Evolutionary conservation across 1,139 yeast species (phyloP).

Genomic region (Sugiyamaella pinicola): DNA sequence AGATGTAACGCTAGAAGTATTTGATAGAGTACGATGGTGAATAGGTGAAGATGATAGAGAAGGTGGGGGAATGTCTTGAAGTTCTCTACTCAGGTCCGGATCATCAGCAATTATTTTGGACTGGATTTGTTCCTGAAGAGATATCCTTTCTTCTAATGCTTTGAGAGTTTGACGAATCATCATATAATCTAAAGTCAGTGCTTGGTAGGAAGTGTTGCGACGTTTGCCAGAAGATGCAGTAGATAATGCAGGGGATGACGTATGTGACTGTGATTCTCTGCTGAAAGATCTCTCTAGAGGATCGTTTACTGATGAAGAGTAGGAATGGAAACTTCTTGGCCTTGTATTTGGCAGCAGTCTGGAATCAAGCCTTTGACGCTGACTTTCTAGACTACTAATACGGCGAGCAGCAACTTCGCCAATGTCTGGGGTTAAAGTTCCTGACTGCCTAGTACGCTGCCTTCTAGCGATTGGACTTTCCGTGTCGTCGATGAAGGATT

Average conservation of each 20-base stretch:
- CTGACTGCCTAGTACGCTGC: conserved; percentile 19
- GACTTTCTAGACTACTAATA: conserved; percentile 18
- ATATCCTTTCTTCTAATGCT: conserved; percentile 29
- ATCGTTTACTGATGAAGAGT: conserved; percentile 2
- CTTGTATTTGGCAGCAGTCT: conserved; percentile 4
- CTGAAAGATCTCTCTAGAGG: background rate
- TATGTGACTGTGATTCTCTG: background rate
- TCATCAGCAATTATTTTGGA: conserved; percentile 19
- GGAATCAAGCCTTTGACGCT: conserved; percentile 16
- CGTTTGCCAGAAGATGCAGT: conserved; percentile 6
- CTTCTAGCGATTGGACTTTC: conserved; percentile 26
- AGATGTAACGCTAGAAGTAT: conserved; percentile 1
- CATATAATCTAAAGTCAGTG: conserved; percentile 31
- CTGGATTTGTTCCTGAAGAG: conserved; percentile 28
- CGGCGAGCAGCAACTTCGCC: conserved; percentile 19
- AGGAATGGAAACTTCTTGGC: conserved; percentile 18
- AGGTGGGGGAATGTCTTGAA: background rate
- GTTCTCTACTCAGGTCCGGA: conserved; percentile 7
- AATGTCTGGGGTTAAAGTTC: conserved; percentile 20
- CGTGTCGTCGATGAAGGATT: conserved; percentile 13
- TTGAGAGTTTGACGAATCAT: conserved; percentile 29
- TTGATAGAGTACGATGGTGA: background rate
- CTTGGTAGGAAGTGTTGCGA: conserved; percentile 15
- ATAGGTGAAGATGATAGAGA: background rate
- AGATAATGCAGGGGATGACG: conserved; percentile 12